A percentile compares a stretch with the other conserved stretches of the same genome.
These are phyloP conservation scores for Firmiana major DNA, from an alignment of 345 rosid genomes.

Conservation along the genomic window DNA sequence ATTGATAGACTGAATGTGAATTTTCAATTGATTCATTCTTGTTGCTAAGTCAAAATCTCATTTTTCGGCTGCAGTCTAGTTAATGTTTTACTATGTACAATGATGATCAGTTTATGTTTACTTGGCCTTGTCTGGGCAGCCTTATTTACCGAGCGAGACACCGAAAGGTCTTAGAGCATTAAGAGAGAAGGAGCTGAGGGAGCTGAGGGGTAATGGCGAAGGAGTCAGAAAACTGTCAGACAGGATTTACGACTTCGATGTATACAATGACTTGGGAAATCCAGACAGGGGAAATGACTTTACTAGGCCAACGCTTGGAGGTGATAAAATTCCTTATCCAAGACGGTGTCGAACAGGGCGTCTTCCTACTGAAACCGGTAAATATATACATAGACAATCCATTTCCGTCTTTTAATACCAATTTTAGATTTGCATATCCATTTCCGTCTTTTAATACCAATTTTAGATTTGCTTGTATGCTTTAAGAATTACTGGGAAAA, in stretches of 20 bases:
- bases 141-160: constrained; percentile 79
- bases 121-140: constrained; percentile 39
- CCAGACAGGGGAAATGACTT: constrained; percentile 68
- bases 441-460: background rate
- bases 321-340: constrained; percentile 65
- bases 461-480: background rate
- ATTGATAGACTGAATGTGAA: too few species aligned
- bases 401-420: background rate
- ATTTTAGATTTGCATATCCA: background rate
- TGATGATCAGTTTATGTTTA: background rate
- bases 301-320: constrained; percentile 71
- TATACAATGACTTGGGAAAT: constrained; percentile 92
- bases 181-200: constrained; percentile 67
- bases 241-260: constrained; percentile 72
- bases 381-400: background rate
- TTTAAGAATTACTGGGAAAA: background rate
- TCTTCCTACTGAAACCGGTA: constrained; percentile 51
- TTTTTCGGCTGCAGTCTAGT: too few species aligned
- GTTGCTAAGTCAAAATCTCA: too few species aligned
- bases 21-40: too few species aligned
- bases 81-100: too few species aligned
- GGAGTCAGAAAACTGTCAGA: constrained; percentile 80
- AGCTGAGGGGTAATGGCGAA: constrained; percentile 61
- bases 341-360: constrained; percentile 97
- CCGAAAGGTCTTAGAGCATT: constrained; percentile 64